These are phyloP conservation scores for Wickerhamiella galacta DNA, from an alignment of 805 yeast genomes.

Conservation along the genomic window DNA sequence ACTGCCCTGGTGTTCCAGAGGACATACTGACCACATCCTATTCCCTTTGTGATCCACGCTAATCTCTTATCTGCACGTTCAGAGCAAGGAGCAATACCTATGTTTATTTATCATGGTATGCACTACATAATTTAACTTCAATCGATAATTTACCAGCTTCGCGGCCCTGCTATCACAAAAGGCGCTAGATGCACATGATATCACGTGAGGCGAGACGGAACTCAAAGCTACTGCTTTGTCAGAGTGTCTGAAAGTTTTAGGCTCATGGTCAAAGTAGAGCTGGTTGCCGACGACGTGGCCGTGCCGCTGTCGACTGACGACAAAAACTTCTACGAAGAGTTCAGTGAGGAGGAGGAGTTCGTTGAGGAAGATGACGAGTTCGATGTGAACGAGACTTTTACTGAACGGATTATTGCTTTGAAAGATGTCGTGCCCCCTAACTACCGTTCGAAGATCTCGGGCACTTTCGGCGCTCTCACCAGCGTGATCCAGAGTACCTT, in stretches of 20 bases:
- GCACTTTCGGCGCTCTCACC: conserved; percentile 20
- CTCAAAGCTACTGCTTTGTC: neutral
- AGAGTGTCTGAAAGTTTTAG: neutral
- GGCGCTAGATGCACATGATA: no score
- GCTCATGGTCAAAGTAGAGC: conserved; percentile 58
- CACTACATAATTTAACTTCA: no score
- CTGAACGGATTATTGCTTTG: conserved; percentile 79
- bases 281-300: conserved; percentile 44
- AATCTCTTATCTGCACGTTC: no score
- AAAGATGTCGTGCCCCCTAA: conserved; percentile 83
- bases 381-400: conserved; percentile 60
- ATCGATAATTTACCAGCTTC: no score
- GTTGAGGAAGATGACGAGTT: conserved; percentile 45
- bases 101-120: no score
- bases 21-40: no score
- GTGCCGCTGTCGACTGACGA: conserved; percentile 21
- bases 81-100: no score
- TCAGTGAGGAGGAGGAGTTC: conserved; percentile 39
- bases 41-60: no score
- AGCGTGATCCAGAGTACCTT: conserved; percentile 30
- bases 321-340: conserved; percentile 22
- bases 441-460: conserved; percentile 41
- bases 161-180: no score
- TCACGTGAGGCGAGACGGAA: no score
- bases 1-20: no score